Conservation (phyloP, 495 filamentous ascomycete species). For the Endocarpon pusillum region DNA sequence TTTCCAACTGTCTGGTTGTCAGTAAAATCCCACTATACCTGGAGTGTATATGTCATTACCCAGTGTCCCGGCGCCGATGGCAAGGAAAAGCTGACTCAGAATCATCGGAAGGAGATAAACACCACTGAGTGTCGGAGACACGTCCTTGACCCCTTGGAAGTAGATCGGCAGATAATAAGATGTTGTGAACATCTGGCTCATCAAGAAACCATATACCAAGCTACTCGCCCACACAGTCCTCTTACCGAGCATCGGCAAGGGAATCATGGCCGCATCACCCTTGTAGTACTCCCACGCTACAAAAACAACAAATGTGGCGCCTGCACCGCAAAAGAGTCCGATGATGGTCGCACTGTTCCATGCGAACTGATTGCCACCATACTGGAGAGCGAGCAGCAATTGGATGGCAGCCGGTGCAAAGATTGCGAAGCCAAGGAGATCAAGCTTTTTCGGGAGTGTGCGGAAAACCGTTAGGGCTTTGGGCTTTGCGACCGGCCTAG, state of each 20-base stretch:
- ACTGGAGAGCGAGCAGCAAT: slow-evolving; percentile 34
- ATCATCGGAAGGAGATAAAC: slow-evolving; percentile 28
- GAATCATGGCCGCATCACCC: slow-evolving; percentile 36
- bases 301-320: slow-evolving; percentile 23
- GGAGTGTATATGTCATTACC: slow-evolving; percentile 11
- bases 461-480: slow-evolving; percentile 16
- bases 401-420: slow-evolving; percentile 28
- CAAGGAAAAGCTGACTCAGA: slow-evolving; percentile 28
- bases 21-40: slow-evolving; percentile 2
- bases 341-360: slow-evolving; percentile 32
- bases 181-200: slow-evolving; percentile 4
- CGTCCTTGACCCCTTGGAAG: slow-evolving; percentile 21
- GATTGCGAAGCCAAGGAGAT: slow-evolving; percentile 27
- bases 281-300: slow-evolving; percentile 27
- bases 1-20: slow-evolving; percentile 15
- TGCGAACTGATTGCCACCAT: slow-evolving; percentile 18
- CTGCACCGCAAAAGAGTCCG: slow-evolving; percentile 34
- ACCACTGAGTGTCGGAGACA: slow-evolving; percentile 18
- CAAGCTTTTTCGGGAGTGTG: slow-evolving; percentile 18
- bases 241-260: slow-evolving; percentile 17
- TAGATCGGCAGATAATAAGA: slow-evolving; percentile 24
- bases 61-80: slow-evolving; percentile 25
- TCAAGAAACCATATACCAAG: slow-evolving; percentile 13
- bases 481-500: slow-evolving; percentile 25
- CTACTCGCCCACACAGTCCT: slow-evolving; percentile 19